Evolutionary conservation across 2,329 filamentous ascomycete genomes (phyloP).

Genomic region (Colletotrichum graminicola): DNA sequence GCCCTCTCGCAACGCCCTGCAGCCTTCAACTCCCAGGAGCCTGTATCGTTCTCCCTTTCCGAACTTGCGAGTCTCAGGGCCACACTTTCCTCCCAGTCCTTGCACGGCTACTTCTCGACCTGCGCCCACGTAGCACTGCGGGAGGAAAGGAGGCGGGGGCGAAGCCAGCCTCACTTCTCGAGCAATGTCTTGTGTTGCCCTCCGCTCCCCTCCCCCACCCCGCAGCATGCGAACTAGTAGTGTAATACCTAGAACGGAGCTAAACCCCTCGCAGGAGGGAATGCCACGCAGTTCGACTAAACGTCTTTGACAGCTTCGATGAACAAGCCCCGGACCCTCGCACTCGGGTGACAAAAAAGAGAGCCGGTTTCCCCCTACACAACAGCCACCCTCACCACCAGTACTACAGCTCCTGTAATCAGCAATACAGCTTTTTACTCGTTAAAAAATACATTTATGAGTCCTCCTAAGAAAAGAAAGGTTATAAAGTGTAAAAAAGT

Average conservation of each 20-base stretch:
- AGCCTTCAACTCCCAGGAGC: background rate
- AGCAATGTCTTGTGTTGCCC: background rate
- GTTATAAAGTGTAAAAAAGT: too few species aligned
- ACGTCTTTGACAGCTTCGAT: background rate
- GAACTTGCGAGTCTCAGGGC: background rate
- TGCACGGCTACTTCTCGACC: background rate
- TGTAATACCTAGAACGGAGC: background rate
- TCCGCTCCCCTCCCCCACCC: too few species aligned
- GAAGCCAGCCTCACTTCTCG: background rate
- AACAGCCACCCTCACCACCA: too few species aligned
- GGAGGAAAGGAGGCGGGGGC: background rate
- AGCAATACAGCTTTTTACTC: too few species aligned
- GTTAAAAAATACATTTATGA: too few species aligned
- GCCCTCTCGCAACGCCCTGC: background rate
- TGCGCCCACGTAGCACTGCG: background rate
- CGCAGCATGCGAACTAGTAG: background rate
- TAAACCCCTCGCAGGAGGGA: background rate
- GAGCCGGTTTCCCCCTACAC: too few species aligned
- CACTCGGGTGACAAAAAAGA: too few species aligned
- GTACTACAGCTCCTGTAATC: too few species aligned
- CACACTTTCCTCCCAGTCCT: background rate
- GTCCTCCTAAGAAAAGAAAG: too few species aligned
- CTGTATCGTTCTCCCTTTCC: background rate
- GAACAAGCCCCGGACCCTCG: background rate
- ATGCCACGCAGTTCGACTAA: background rate